Base-by-base conservation (phyloP, 139 green algal genomes). In the Micractinium conductrix region DNA sequence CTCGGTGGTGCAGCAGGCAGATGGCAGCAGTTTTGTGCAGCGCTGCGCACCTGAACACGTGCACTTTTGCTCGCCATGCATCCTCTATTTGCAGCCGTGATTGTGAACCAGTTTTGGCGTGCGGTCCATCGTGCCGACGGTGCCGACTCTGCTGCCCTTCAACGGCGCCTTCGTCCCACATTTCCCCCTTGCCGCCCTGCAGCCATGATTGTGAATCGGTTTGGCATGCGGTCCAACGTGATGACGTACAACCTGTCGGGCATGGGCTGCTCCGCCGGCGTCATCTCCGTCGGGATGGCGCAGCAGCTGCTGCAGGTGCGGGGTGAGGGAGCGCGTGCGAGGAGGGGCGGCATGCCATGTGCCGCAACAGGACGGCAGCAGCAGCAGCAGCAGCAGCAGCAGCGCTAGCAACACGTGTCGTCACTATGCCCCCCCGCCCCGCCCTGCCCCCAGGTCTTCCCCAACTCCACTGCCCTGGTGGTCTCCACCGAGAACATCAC, bases 401-500 rank as follows among this genome's bases (percentile, higher is more conserved):
- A 38, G 14, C 10, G 2, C 4, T 28, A 69, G 21, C 28, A 26
- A 44, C 65, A 70, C 10, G 26, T 30, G 5, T 9, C n/a, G n/a
- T 22, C 26, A 26, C 6, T 82, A 12, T 28, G 37, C 26, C 58
- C 43, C 9, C 6, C 48, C 42, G 35, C 33, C 78, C 42, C 65
- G 3, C 38, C 60, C 42, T 48, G 24, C 69, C 33, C 4, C 44
- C 93, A 96, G 93, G 90, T 96, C 69, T 90, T 94, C 85, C 92
- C 94, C 50, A 91, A 90, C 83, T 89, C 89, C 22, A 93, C 92
- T 53, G 93, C 92, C 14, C 87, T 99, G 42, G 97, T 99, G 8
- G 90, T 99, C 6, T 94, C 86, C 67, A 99, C 97, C 0, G 97
- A 99, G 92, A 99, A 99, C 92, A 98, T 99, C 89, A 99, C 97